Base-by-base conservation (phyloP, 2,329 filamentous ascomycete genomes). In the Colletotrichum sp. region DNA sequence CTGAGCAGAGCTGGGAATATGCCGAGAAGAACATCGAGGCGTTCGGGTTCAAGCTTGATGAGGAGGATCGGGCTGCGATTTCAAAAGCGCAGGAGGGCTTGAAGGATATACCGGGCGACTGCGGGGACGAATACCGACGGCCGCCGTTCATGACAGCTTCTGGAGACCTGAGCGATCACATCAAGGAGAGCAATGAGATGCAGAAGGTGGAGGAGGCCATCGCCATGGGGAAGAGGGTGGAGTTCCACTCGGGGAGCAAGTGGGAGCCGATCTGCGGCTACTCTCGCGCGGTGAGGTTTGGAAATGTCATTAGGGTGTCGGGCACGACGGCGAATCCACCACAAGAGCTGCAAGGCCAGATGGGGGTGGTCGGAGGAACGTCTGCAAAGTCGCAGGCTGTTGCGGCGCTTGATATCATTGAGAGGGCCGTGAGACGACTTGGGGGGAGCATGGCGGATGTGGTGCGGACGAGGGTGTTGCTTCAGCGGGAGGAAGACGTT, bases 11-110 rank as follows among this genome's bases (percentile, higher is more conserved):
- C 63, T 57, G 30, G 21, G 24, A 6, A 88, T 4, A 84, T 83
- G 4, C 81, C 85, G 6, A 79, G 72, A 77, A 77, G 69, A 60
- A 78, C 78, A 6, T 82, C 75, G 68, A 78, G 78, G 12, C 76
- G 26, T 77, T 78, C 9, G 77, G 68, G n/a, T 79, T 81, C 68
- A 71, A 72, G 6, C 81, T 80, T 62, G 77, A 67, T 5, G 74
- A 80, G 18, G 55, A 76, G 3, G 81, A 81, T 28, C 75, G 71
- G 28, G 72, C 66, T 24, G 10, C 72, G 79, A 73, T 80, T 10
- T 39, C 39, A 4, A 18, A 79, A 32, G 63, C 63, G 18, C 71
- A 80, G 28, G 72, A 78, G 52, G 21, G 10, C 5, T 71, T 71
- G 24, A 13, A 21, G 72, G 80, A 80, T 8, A 69, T 78, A n/a